Percentiles rank a stretch among this genome's conserved stretches.
phyloP scores from a whole-genome alignment of 305 asterid genomes.

The Solanum hybrid region DNA sequence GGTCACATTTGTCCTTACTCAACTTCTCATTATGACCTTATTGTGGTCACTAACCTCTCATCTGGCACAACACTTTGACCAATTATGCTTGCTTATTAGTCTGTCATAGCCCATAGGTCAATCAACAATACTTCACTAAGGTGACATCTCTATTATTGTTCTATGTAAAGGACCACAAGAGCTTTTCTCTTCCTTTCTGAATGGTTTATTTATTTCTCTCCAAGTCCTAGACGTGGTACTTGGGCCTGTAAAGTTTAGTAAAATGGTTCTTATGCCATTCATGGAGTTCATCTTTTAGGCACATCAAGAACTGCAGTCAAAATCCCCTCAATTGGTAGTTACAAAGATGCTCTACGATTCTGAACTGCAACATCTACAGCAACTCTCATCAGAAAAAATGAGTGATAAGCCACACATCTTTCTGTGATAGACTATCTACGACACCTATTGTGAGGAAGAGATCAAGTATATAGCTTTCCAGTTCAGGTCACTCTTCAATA shows the following conservation, averaged over 20 bases:
- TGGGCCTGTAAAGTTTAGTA: background rate
- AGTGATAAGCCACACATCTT: background rate
- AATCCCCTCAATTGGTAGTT: background rate
- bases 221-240: background rate
- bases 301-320: background rate
- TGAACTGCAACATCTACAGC: background rate
- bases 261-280: background rate
- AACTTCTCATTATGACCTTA: background rate
- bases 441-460: background rate
- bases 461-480: background rate
- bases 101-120: background rate
- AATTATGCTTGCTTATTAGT: background rate
- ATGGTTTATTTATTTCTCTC: background rate
- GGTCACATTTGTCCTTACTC: background rate
- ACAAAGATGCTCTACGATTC: background rate
- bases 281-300: background rate
- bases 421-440: background rate
- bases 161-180: background rate
- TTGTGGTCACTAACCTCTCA: background rate
- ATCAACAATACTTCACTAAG: no score
- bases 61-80: background rate
- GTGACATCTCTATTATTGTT: background rate
- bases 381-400: background rate
- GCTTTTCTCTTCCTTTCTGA: background rate
- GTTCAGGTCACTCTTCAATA: background rate